Percentiles rank a stretch among this genome's conserved stretches.
Conservation (phyloP, 1,284 basidiomycete species). For the Leucoagaricus sp. region DNA sequence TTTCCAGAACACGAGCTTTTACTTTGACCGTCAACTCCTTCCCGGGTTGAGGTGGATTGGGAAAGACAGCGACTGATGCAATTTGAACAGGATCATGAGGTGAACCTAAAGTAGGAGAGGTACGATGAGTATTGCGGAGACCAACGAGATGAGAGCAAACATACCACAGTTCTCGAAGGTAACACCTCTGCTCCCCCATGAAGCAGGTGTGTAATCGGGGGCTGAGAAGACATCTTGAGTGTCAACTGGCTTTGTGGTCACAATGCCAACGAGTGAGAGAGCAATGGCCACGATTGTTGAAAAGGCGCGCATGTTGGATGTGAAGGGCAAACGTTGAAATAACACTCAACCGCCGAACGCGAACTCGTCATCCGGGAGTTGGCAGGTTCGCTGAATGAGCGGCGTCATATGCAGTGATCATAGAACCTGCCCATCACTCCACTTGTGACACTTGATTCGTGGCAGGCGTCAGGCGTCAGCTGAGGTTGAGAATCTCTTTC, state of each 20-base stretch:
- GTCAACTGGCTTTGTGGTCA: background rate
- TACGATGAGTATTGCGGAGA: background rate
- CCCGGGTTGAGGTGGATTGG: constrained; percentile 85
- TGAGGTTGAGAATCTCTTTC: no score
- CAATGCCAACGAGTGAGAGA: background rate
- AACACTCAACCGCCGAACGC: background rate
- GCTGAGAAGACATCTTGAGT: background rate
- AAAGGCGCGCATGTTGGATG: background rate
- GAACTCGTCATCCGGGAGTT: background rate
- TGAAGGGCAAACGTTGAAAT: background rate
- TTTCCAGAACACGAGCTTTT: constrained; percentile 55
- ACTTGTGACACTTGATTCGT: no score
- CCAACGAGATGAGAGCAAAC: background rate
- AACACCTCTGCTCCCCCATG: background rate
- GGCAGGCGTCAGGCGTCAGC: no score
- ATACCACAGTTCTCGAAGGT: background rate
- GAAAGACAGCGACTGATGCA: constrained; percentile 65
- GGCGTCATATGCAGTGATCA: no score
- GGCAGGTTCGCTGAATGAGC: background rate
- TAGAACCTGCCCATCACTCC: no score
- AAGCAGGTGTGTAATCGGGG: background rate
- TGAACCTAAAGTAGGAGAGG: constrained; percentile 38
- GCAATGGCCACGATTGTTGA: background rate
- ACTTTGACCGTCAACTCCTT: constrained; percentile 82
- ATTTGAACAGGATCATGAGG: constrained; percentile 57